A percentile compares a stretch with the other conserved stretches of the same genome.
These are phyloP conservation scores for Penicillium paneum DNA, from an alignment of 2,329 filamentous ascomycete species.

Conservation along the genomic window DNA sequence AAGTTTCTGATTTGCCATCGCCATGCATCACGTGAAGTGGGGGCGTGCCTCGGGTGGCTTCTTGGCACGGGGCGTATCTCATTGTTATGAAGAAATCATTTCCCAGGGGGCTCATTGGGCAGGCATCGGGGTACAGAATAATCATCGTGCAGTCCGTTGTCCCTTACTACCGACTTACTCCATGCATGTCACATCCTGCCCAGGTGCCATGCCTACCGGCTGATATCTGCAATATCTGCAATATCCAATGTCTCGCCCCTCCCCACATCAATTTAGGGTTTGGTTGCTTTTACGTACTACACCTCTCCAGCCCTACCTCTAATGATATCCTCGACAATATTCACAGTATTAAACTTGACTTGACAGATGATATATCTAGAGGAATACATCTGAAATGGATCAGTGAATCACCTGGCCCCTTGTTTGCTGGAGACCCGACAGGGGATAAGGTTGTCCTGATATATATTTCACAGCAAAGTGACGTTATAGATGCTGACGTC, in stretches of 20 bases:
- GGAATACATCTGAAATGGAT: too few species aligned
- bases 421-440: neutral
- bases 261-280: neutral
- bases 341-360: neutral
- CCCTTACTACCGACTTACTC: neutral
- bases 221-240: neutral
- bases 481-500: neutral
- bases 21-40: constrained; percentile 19
- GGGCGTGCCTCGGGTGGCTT: constrained; percentile 7
- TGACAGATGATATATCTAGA: too few species aligned
- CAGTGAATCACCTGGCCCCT: neutral
- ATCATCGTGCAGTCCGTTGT: neutral
- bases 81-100: neutral
- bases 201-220: neutral
- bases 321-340: neutral
- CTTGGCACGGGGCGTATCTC: constrained; percentile 2
- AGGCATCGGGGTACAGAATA: neutral
- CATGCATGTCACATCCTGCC: neutral
- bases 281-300: neutral
- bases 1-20: constrained; percentile 3
- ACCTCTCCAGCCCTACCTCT: neutral
- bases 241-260: neutral
- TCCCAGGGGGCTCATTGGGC: neutral
- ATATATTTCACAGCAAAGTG: neutral
- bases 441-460: neutral